Percentiles rank a stretch among this genome's conserved stretches.
These are phyloP conservation scores for Diaporthe nobilis DNA, from an alignment of 2,329 filamentous ascomycete species.

Conservation along the genomic window DNA sequence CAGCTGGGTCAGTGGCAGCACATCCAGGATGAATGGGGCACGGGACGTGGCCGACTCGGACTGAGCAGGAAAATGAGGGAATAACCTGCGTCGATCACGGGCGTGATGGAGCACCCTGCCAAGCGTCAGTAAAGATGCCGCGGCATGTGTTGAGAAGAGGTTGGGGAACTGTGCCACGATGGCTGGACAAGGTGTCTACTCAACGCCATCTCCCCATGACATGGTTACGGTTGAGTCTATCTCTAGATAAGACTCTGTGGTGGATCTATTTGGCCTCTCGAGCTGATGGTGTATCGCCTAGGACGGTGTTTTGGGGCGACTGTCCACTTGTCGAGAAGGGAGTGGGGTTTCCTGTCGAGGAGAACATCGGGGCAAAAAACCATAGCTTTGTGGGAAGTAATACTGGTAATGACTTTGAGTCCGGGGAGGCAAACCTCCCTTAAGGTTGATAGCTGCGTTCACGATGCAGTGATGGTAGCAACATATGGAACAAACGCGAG, in stretches of 20 bases:
- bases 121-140: no score
- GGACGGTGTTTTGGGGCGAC: background rate
- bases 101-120: background rate
- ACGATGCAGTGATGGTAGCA: background rate
- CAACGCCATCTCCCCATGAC: background rate
- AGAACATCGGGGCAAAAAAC: no score
- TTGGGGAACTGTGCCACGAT: background rate
- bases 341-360: background rate
- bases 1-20: background rate
- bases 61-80: background rate
- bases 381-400: background rate
- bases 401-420: background rate
- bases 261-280: background rate
- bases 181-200: background rate
- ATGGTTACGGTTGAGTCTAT: background rate
- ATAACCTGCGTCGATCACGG: background rate
- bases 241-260: background rate
- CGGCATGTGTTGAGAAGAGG: background rate
- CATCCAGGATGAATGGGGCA: background rate
- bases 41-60: background rate
- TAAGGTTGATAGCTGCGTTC: no score
- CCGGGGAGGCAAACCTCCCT: no score
- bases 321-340: background rate
- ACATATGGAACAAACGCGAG: background rate
- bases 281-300: background rate